Percentiles rank a stretch among this genome's conserved stretches.
These are phyloP conservation scores for Gaeumannomyces tritici DNA, from an alignment of 2,329 filamentous ascomycete genomes.

Conservation along the genomic window DNA sequence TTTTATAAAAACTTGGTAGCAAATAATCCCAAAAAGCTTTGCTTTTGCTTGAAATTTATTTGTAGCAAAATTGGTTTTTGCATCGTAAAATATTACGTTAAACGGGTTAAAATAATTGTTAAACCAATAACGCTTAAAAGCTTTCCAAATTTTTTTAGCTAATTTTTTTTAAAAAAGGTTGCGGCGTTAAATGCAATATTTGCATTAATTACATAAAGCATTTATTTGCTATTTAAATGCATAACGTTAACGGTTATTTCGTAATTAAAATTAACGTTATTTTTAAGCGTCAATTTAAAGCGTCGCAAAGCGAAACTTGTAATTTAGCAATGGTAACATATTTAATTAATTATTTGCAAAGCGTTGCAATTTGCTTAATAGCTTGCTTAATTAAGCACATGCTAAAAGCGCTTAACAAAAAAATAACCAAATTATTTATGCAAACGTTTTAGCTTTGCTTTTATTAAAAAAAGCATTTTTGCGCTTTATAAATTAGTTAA, in stretches of 20 bases:
- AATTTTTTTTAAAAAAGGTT: not conserved
- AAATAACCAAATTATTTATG: not conserved
- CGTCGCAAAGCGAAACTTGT: no score
- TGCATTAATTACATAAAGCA: not conserved
- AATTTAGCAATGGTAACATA: not conserved
- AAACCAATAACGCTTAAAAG: no score
- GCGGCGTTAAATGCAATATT: not conserved
- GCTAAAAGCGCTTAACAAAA: not conserved
- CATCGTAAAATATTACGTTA: not conserved
- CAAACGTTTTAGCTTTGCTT: not conserved
- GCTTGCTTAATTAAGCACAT: not conserved
- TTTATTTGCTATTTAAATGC: not conserved
- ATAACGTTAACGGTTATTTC: no score
- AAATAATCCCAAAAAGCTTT: not conserved
- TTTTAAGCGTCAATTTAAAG: not conserved
- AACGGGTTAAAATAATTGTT: not conserved
- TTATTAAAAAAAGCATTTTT: not conserved
- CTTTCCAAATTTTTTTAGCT: not conserved
- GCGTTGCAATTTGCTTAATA: not conserved
- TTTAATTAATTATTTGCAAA: not conserved
- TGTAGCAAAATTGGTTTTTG: not conserved
- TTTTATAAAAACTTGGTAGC: not conserved
- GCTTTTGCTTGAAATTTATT: not conserved
- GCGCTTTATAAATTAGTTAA: no score
- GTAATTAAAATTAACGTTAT: no score